Evolutionary conservation across 495 filamentous ascomycete species (phyloP).

Genomic region (Pseudomonodictys pantanalensis): DNA sequence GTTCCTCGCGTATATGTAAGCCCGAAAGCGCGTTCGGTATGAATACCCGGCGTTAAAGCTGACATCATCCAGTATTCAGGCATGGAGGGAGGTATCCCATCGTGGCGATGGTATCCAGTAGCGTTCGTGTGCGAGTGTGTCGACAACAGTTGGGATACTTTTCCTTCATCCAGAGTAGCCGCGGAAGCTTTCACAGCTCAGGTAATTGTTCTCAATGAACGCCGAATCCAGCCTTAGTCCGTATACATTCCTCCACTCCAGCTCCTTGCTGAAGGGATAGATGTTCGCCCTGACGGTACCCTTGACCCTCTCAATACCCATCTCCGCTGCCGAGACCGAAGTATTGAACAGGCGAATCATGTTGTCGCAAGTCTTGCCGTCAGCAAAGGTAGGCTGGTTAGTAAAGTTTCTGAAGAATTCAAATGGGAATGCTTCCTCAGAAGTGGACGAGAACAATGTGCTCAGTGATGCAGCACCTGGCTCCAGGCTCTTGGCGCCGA

Average conservation of each 20-base stretch:
- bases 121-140: background rate
- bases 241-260: conserved; percentile 23
- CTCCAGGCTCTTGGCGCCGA: conserved; percentile 16
- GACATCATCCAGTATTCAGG: too few species aligned
- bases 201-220: conserved; percentile 30
- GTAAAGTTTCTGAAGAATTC: conserved; percentile 30
- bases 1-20: too few species aligned
- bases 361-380: conserved; percentile 31
- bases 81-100: too few species aligned
- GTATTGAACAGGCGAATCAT: conserved; percentile 30
- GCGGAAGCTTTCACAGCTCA: conserved; percentile 27
- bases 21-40: too few species aligned
- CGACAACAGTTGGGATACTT: background rate
- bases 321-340: conserved; percentile 8
- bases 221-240: conserved; percentile 22
- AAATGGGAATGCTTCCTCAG: conserved; percentile 11
- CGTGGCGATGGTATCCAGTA: too few species aligned
- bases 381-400: conserved; percentile 27
- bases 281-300: conserved; percentile 12
- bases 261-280: conserved; percentile 11
- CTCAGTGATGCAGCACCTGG: conserved; percentile 12
- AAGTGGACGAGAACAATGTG: conserved; percentile 11
- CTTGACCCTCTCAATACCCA: conserved; percentile 13
- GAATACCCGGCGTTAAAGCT: too few species aligned
- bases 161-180: conserved; percentile 17